Conservation (phyloP, 139 green algal species). For the Coelastrella sp. region DNA sequence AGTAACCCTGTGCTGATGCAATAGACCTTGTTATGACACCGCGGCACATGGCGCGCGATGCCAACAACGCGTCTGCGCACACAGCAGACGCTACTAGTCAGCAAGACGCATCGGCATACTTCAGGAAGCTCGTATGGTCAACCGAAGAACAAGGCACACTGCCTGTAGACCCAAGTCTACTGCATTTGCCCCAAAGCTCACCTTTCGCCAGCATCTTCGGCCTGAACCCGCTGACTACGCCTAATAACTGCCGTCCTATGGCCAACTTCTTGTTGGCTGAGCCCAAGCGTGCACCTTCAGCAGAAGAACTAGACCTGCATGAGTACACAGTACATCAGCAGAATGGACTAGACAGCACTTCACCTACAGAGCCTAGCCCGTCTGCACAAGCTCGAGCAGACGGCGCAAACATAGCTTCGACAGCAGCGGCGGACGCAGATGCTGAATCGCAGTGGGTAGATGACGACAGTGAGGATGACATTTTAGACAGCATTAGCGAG, state of each 20-base stretch:
- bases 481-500: neutral
- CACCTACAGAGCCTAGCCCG: neutral
- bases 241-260: neutral
- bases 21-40: slow-evolving; percentile 1
- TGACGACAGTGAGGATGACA: neutral
- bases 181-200: neutral
- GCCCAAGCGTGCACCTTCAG: neutral
- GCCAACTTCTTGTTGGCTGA: neutral
- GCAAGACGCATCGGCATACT: neutral
- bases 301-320: neutral
- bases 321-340: neutral
- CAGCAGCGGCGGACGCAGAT: neutral
- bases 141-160: neutral
- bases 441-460: neutral
- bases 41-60: neutral
- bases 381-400: no score
- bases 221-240: neutral
- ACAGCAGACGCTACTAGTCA: neutral
- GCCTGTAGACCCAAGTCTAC: neutral
- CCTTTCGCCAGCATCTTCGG: neutral
- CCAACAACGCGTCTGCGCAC: neutral
- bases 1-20: slow-evolving; percentile 1
- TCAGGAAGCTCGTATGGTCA: neutral
- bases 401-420: no score
- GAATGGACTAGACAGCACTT: neutral